Evolutionary conservation across 352 stramenopile species (phyloP).

Genomic region (Phytopythium montanum): DNA sequence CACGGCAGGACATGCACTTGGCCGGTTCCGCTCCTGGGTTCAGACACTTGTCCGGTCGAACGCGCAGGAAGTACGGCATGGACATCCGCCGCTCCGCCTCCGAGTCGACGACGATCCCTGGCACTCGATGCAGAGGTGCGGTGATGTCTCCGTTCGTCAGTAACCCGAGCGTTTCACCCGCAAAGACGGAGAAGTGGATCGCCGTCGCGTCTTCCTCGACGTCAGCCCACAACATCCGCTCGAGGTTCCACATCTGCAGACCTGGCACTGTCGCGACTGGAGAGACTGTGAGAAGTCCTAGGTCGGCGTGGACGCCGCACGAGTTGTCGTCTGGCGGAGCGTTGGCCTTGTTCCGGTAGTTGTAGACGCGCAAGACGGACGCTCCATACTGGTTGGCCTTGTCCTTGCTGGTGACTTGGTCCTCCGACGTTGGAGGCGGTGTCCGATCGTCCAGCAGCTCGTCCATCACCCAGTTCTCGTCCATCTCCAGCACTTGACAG

Average conservation of each 20-base stretch:
- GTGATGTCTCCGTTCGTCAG: conserved; percentile 73
- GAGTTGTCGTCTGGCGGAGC: conserved; percentile 34
- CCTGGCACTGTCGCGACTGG: conserved; percentile 68
- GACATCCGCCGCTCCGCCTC: conserved; percentile 76
- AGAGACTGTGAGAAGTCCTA: conserved; percentile 78
- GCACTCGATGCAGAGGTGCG: conserved; percentile 72
- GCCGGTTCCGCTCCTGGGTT: conserved; percentile 40
- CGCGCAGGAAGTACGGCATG: conserved; percentile 82
- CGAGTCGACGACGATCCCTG: conserved; percentile 51
- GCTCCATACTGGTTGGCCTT: conserved; percentile 72
- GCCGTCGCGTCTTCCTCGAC: conserved; percentile 55
- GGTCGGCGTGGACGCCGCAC: conserved; percentile 73
- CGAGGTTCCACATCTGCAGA: conserved; percentile 85
- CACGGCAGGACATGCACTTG: conserved; percentile 55
- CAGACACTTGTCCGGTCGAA: conserved; percentile 44
- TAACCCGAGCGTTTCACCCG: conserved; percentile 69
- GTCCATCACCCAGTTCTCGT: conserved; percentile 55
- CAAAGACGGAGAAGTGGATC: conserved; percentile 80
- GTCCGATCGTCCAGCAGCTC: conserved; percentile 64
- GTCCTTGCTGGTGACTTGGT: conserved; percentile 21
- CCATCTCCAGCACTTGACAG: conserved; percentile 66
- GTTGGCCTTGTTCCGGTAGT: conserved; percentile 70
- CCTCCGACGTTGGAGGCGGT: conserved; percentile 21
- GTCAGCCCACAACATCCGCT: conserved; percentile 78
- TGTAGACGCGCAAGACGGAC: conserved; percentile 82